Evolutionary conservation across 371 early-diverging fungal species (phyloP), one percentile per base, ranked within the genome.

Genomic region (Syncephalis fuscata): DNA sequence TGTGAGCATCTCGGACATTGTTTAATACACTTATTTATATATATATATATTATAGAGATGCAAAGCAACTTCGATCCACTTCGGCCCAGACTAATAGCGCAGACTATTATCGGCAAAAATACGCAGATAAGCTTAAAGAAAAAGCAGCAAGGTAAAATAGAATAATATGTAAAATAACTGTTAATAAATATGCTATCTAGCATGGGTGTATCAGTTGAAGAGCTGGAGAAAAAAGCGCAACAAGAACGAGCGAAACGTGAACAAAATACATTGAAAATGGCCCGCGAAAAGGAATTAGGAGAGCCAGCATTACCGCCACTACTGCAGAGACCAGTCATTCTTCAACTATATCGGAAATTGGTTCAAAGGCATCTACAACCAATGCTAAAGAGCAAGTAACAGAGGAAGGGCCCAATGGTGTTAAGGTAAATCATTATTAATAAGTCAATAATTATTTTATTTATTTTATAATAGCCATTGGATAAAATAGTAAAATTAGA

Each of bases 401-500:
- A 53, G 17, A 50, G 22, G 25, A 45, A 16, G 32, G 15, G 43
- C 10, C 10, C 5, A n/a, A 19, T 23, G 1, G 27, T 24, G 45
- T 45, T 11, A 42, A 3, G 15, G 19, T 24, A 9, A 3, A 39
- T 7, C 2, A 15, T 10, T 16, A 38, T 39, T 8, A 26, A 10
- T 41, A 24, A 20, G 16, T 4, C 40, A 41, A 22, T 14, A 14
- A 43, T 17, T 14, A 11, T 2, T 39, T 11, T 4, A 32, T 40
- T 32, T 36, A 7, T n/a, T 3, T 32, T 38, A 24, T 10, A 24
- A 2, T 62, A 79, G 76, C 64, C 80, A 0, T 61, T 93, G 54
- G 77, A 81, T 53, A 76, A 86, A 57, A 74, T 92, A 48, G 68
- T 92, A 47, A 76, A 81, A 52, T 19, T 88, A 32, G 88, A 89